Conservation (phyloP, 2,329 filamentous ascomycete genomes). For the Epicoccum sorghinum region DNA sequence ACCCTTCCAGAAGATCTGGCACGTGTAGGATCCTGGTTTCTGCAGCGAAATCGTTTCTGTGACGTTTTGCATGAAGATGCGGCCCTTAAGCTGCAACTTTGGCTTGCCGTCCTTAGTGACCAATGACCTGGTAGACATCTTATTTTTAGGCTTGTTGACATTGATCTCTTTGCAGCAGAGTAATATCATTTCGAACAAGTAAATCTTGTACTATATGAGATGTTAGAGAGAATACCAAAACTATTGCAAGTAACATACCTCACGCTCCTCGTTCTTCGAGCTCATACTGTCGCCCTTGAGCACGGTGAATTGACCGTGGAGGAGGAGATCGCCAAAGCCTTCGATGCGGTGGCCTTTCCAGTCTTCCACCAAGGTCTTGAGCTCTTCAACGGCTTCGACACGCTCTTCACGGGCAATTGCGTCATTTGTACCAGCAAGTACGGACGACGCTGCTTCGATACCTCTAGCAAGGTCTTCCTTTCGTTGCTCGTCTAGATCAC, state of each 20-base stretch:
- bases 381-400: conserved; percentile 80
- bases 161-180: conserved; percentile 96
- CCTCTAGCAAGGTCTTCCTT: conserved; percentile 76
- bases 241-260: conserved; percentile 61
- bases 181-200: conserved; percentile 93
- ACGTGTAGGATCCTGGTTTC: conserved; percentile 89
- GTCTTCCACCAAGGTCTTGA: conserved; percentile 85
- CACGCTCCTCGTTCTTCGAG: conserved; percentile 82
- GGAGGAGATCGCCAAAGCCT: conserved; percentile 85
- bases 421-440: conserved; percentile 84
- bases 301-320: conserved; percentile 90
- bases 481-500: conserved; percentile 70
- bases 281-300: conserved; percentile 79
- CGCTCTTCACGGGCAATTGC: conserved; percentile 89
- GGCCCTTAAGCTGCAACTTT: conserved; percentile 86
- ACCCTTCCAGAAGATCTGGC: conserved; percentile 98
- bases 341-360: conserved; percentile 95
- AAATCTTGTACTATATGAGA: conserved; percentile 84
- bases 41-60: conserved; percentile 88
- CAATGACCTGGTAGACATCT: conserved; percentile 69
- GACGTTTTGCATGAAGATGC: conserved; percentile 99
- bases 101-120: conserved; percentile 76
- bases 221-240: conserved; percentile 2
- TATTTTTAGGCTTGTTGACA: conserved; percentile 77
- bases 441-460: conserved; percentile 80